Evolutionary conservation across 768 basidiomycete species (phyloP), one percentile per base, ranked within the genome.

Genomic region (Rhodosporidiobolus odoratus): DNA sequence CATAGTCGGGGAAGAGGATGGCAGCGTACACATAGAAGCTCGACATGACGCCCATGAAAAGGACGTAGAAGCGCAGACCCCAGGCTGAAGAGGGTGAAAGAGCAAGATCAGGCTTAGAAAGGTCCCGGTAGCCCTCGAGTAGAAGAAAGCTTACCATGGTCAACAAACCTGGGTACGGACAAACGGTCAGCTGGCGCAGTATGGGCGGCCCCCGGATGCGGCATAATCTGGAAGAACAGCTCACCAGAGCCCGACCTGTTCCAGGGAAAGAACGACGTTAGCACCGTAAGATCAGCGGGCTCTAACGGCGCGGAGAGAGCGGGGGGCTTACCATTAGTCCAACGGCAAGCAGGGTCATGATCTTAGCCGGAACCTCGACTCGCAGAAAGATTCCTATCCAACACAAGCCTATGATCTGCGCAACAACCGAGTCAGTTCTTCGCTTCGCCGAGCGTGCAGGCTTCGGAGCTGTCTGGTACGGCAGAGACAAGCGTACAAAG

Each of bases 1-100:
- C 2, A 25, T 17, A 19, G 25, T 21, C 4, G 17, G 12, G 15
- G 30, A 21, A 32, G 25, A 53, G 48, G 37, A 30, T 34, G 4
- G 16, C 4, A 6, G 66, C 63, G 30, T 27, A 68, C 68, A 73
- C 67, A 60, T 76, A 76, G 35, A 71, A 76, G 2, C 50, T 58
- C 2, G 25, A 40, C 73, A 75, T 75, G 27, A 76, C 75, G 0
- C 75, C 73, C 17, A 68, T 47, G 66, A 74, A 76, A 9, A 76
- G 63, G 45, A 76, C 57, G 58, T 68, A 76, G 45, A 66, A 68
- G 0, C 75, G 66, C 27, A 76, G 27, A 0, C 59, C 53, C 58
- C 61, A 63, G 0, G 68, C 52, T 53, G 52, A 12, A 30, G 27
- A 10, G 19, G 52, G 15, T 15, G 30, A 53, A 8, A 10, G 9